Evolutionary conservation across 225 moss, liverwort and hornwort genomes (phyloP).

Genomic region (Lunularia cruciata): DNA sequence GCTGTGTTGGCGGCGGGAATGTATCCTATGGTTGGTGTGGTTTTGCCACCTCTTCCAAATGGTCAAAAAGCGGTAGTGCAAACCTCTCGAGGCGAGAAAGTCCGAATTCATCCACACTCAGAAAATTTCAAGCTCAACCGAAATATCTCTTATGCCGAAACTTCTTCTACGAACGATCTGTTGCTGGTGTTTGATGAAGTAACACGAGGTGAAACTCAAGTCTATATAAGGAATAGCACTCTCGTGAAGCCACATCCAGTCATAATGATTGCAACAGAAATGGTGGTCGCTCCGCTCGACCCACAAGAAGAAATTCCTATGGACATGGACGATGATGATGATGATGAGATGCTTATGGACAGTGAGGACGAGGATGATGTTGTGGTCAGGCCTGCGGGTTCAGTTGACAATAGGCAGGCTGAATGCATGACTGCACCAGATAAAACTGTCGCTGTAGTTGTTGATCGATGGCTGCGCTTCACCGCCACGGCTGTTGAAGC

Average conservation of each 20-base stretch:
- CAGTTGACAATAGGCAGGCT: constrained; percentile 51
- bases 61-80: constrained; percentile 72
- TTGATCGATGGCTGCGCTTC: constrained; percentile 89
- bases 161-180: constrained; percentile 48
- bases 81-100: constrained; percentile 89
- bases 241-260: constrained; percentile 84
- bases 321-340: constrained; percentile 52
- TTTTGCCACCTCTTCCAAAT: constrained; percentile 61
- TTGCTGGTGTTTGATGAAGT: constrained; percentile 90
- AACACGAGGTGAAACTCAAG: constrained; percentile 92
- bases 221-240: constrained; percentile 87
- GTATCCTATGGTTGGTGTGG: constrained; percentile 95
- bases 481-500: constrained; percentile 76
- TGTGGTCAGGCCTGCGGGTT: constrained; percentile 50
- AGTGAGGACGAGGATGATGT: constrained; percentile 64
- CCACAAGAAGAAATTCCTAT: constrained; percentile 31
- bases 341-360: constrained; percentile 46
- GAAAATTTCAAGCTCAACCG: constrained; percentile 66
- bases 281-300: constrained; percentile 80
- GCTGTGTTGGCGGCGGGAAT: constrained; percentile 89
- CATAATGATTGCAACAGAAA: constrained; percentile 81
- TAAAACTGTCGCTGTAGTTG: constrained; percentile 59
- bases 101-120: constrained; percentile 94
- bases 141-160: constrained; percentile 40
- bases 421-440: constrained; percentile 65